phyloP scores from a whole-genome alignment of 1,284 basidiomycete species.

The Ustilago hordei region DNA sequence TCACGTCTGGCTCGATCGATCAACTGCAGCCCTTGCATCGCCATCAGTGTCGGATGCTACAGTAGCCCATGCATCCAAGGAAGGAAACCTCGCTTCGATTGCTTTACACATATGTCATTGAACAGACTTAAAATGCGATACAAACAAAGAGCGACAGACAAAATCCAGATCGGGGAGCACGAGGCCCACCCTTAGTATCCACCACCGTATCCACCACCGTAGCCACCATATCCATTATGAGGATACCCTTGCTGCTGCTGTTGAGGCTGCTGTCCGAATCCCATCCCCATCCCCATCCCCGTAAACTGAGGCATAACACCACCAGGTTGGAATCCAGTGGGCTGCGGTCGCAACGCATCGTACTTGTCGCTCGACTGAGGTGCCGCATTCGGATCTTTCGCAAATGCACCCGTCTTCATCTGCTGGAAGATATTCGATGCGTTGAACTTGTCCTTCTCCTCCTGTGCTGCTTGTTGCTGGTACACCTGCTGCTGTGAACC shows the following conservation, averaged over 20 bases:
- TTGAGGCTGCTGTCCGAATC: conserved; percentile 35
- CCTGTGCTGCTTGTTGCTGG: conserved; percentile 39
- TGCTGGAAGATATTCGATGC: conserved; percentile 65
- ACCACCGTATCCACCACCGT: conserved; percentile 27
- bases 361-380: conserved; percentile 65
- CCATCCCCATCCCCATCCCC: conserved; percentile 23
- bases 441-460: conserved; percentile 59
- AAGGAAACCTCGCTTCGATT: background rate
- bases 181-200: conserved; percentile 17
- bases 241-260: conserved; percentile 21
- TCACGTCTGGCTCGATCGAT: conserved; percentile 6
- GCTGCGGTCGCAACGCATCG: conserved; percentile 67
- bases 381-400: conserved; percentile 52
- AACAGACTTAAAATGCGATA: conserved; percentile 7
- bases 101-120: background rate
- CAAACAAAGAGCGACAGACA: conserved; percentile 7
- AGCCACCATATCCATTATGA: conserved; percentile 41
- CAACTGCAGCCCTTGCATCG: background rate
- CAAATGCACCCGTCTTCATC: conserved; percentile 64
- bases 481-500: conserved; percentile 52
- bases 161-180: background rate
- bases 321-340: conserved; percentile 66
- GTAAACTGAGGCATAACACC: conserved; percentile 62
- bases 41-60: background rate
- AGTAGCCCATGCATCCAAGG: background rate